Conservation (phyloP, 495 filamentous ascomycete species). For the Evernia prunastri region DNA sequence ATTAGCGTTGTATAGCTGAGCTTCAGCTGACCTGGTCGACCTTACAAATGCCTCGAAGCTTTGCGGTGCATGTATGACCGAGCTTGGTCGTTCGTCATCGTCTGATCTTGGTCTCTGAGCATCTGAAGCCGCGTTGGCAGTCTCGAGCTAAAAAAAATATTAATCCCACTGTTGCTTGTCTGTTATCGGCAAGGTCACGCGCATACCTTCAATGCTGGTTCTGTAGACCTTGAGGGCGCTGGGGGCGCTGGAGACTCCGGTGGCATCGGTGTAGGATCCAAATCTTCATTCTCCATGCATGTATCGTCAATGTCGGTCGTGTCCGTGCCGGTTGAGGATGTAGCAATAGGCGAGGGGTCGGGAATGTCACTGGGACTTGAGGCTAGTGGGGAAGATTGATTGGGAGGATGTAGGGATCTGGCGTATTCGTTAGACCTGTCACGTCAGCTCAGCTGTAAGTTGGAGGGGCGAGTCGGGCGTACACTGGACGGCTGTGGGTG, state of each 20-base stretch:
- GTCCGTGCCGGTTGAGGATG: conserved; percentile 65
- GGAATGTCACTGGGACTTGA: conserved; percentile 28
- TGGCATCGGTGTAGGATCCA: conserved; percentile 26
- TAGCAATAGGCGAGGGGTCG: conserved; percentile 62
- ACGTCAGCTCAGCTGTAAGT: conserved; percentile 1
- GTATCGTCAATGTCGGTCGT: conserved; percentile 69
- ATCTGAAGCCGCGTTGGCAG: conserved; percentile 50
- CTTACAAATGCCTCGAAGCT: conserved; percentile 74
- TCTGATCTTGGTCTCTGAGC: conserved; percentile 46
- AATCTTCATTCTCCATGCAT: conserved; percentile 40
- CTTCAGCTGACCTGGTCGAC: neutral
- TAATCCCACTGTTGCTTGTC: conserved; percentile 14
- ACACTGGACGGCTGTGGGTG: conserved; percentile 14
- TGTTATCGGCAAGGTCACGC: neutral
- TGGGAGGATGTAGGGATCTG: conserved; percentile 26
- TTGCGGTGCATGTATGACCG: conserved; percentile 81
- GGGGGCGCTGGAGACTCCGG: conserved; percentile 5
- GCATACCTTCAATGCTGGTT: conserved; percentile 36
- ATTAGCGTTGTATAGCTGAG: conserved; percentile 16
- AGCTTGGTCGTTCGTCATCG: conserved; percentile 66
- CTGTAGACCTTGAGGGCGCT: conserved; percentile 23
- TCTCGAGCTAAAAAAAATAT: conserved; percentile 50
- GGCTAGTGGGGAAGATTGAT: conserved; percentile 20
- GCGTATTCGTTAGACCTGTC: conserved; percentile 25
- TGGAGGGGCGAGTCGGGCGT: neutral